Evolutionary conservation across 345 rosid species (phyloP).

Genomic region (Citrus trifoliata): DNA sequence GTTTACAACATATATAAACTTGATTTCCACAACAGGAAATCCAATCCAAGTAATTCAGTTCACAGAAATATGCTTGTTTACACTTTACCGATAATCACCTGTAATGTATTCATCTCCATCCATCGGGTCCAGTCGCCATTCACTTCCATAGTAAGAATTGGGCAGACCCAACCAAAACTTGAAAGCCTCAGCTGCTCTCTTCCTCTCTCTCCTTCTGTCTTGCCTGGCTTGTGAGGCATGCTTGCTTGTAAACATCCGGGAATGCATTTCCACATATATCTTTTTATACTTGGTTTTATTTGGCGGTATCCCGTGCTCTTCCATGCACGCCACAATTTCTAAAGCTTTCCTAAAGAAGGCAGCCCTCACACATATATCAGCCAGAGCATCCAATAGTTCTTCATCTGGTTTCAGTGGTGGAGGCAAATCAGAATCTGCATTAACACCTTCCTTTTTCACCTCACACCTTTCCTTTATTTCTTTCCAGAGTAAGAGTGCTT

Average conservation of each 20-base stretch:
- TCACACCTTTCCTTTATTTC: conserved; percentile 70
- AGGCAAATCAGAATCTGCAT: conserved; percentile 29
- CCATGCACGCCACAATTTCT: conserved; percentile 91
- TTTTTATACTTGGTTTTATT: conserved; percentile 84
- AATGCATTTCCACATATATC: conserved; percentile 93
- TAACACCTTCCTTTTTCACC: conserved; percentile 28
- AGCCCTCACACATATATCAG: conserved; percentile 87
- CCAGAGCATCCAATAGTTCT: conserved; percentile 66
- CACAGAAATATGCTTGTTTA: conserved; percentile 1
- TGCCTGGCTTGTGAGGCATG: conserved; percentile 89
- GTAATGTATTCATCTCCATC: conserved; percentile 19
- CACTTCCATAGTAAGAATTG: conserved; percentile 83
- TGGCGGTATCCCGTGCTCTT: conserved; percentile 80
- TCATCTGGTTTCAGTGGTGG: conserved; percentile 72
- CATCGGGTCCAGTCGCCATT: conserved; percentile 59
- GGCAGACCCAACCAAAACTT: conserved; percentile 97
- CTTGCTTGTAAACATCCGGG: conserved; percentile 93
- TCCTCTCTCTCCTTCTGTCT: conserved; percentile 71
- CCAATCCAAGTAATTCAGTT: neutral
- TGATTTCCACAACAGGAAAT: neutral
- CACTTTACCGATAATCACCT: conserved; percentile 3
- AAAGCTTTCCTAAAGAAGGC: conserved; percentile 89
- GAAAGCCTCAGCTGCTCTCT: conserved; percentile 95
- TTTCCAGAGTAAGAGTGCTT: conserved; percentile 89
- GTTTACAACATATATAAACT: neutral